phyloP scores from a whole-genome alignment of 306 rosid genomes.

The Lupinus albus region DNA sequence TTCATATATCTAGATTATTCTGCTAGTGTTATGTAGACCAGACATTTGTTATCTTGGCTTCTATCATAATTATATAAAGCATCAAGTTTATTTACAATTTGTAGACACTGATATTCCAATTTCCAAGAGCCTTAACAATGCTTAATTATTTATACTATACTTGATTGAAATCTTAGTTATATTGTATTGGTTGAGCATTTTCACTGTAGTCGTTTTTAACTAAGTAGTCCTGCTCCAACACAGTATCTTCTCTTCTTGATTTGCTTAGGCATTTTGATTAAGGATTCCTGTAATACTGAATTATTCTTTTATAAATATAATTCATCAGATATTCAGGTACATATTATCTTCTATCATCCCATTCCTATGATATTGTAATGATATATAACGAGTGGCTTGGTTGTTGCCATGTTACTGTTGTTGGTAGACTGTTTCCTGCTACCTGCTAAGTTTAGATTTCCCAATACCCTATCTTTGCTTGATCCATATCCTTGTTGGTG shows the following conservation, averaged over 20 bases:
- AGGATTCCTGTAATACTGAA: constrained; percentile 7
- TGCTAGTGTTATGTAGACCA: constrained; percentile 27
- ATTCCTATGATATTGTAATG: constrained; percentile 1
- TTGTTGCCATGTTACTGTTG: neutral
- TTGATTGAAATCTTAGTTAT: neutral
- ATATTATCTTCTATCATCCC: neutral
- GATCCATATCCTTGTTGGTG: neutral
- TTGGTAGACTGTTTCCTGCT: neutral
- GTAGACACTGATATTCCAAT: neutral
- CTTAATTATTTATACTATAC: neutral
- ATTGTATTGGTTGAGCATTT: constrained; percentile 12
- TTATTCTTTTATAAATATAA: neutral
- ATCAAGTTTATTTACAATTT: neutral
- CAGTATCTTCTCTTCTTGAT: neutral
- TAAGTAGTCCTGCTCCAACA: constrained; percentile 8
- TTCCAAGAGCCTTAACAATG: constrained; percentile 2
- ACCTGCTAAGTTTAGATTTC: neutral
- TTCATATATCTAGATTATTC: neutral
- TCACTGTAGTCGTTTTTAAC: constrained; percentile 10
- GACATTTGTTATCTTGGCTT: constrained; percentile 4
- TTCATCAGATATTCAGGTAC: neutral
- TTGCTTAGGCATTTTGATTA: constrained; percentile 12
- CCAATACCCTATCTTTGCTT: neutral
- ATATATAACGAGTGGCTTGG: constrained; percentile 10
- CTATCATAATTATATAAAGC: constrained; percentile 2